Base-by-base conservation (phyloP, 768 basidiomycete species). In the Rubroboletus satanas region DNA sequence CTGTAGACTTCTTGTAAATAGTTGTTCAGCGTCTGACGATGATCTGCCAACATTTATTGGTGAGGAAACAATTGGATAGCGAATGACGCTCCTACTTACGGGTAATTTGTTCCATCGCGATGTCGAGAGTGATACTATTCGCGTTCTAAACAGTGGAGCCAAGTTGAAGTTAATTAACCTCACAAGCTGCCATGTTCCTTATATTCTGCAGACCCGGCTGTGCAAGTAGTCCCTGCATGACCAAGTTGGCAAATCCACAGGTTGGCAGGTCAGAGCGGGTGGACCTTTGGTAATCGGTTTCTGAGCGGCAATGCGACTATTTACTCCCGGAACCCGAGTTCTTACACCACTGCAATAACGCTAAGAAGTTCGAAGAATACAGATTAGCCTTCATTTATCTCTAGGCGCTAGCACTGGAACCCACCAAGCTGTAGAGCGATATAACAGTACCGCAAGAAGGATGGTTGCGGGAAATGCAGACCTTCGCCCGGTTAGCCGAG, bases 21-120 rank as follows among this genome's bases (percentile, higher is more conserved):
- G 39, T 67, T 67, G 17, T 67, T 66, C 36, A 67, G 44, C 3
- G 1, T 29, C 38, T 69, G 67, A 32, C 66, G 64, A 41, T 58
- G 46, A 17, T 59, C 66, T 67, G 36, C 17, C 14, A 51, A 10
- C 4, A 12, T 41, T n/a, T 26, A 6, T 35, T 26, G 32, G 33
- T 61, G 39, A 61, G 49, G 17, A 39, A 37, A 5, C 8, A 11
- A 42, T 18, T 26, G 10, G 18, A 48, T 36, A 7, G n/a, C 8
- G 21, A 28, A 39, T 3, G 14, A n/a, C 2, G 14, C 23, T 26
- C 44, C 18, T 28, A 48, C 65, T 59, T 33, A 66, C 62, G 56
- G 12, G 50, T 42, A 21, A 7, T 36, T 39, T 51, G 52, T 43
- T 55, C 51, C 62, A 57, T 59, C 8, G 32, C 36, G 4, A 11